Conservation (phyloP, 129 eudicot species). For the Centaurea solstitialis region DNA sequence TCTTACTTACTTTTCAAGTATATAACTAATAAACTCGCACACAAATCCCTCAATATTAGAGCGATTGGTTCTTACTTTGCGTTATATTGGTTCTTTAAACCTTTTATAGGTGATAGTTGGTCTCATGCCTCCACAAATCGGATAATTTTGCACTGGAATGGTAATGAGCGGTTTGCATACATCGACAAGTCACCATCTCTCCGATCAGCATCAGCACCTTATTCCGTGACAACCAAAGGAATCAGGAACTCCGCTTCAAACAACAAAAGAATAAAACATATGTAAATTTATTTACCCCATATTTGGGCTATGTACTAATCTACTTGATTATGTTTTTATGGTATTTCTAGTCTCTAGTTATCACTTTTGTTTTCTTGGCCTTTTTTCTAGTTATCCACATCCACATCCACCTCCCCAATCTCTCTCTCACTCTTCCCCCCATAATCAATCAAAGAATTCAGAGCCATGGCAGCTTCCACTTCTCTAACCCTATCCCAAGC, state of each 20-base stretch:
- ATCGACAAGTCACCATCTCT: conserved; percentile 87
- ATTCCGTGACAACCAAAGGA: conserved; percentile 64
- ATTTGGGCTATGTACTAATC: not conserved
- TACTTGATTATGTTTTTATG: too few species aligned
- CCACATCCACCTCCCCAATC: conserved; percentile 7
- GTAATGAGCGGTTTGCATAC: conserved; percentile 63
- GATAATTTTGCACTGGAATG: conserved; percentile 85
- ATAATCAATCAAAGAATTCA: too few species aligned
- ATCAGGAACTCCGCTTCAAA: conserved; percentile 61
- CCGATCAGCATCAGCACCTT: conserved; percentile 71
- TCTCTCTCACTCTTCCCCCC: conserved; percentile 25
- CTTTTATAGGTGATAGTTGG: conserved; percentile 88
- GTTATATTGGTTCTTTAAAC: conserved; percentile 8
- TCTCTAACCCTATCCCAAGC: conserved; percentile 91
- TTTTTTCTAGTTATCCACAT: too few species aligned
- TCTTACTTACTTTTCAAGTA: not conserved
- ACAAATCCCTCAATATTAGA: not conserved
- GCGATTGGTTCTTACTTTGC: not conserved
- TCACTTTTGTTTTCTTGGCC: too few species aligned
- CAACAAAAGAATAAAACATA: conserved; percentile 57
- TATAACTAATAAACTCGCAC: not conserved
- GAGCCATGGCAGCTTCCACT: conserved; percentile 83
- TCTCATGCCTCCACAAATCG: conserved; percentile 90
- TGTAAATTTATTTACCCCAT: conserved; percentile 21
- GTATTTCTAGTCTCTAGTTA: too few species aligned